phyloP scores from a whole-genome alignment of 768 basidiomycete species.

The Agaricus blazei region DNA sequence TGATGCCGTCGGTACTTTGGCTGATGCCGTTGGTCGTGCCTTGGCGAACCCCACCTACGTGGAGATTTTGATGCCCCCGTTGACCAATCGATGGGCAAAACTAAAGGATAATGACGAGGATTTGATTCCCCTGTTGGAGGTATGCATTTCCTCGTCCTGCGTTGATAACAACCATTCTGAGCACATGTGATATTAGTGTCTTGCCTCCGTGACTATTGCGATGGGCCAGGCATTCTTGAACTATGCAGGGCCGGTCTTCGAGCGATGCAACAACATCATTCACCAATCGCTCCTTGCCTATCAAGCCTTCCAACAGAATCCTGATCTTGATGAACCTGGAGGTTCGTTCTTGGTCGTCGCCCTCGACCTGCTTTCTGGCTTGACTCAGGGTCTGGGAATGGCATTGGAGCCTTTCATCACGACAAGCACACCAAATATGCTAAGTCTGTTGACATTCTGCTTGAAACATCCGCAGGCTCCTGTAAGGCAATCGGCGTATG shows the following conservation, averaged over 20 bases:
- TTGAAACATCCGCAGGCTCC: constrained; percentile 94
- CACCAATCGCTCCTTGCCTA: constrained; percentile 80
- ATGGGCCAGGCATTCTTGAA: constrained; percentile 86
- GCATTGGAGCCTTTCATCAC: constrained; percentile 70
- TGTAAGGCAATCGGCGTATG: constrained; percentile 94
- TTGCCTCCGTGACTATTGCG: constrained; percentile 96
- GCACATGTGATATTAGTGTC: constrained; percentile 55
- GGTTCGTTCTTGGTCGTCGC: constrained; percentile 97
- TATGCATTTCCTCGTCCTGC: constrained; percentile 27
- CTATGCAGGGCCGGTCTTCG: constrained; percentile 88
- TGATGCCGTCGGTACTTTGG: constrained; percentile 97
- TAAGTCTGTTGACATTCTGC: constrained; percentile 81
- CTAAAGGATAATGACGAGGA: constrained; percentile 89
- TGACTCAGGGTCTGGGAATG: constrained; percentile 89
- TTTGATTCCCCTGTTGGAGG: constrained; percentile 93
- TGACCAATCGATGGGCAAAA: constrained; percentile 87
- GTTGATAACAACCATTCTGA: constrained; percentile 1
- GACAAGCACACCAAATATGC: constrained; percentile 66
- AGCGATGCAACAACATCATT: constrained; percentile 85
- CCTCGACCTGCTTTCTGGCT: constrained; percentile 91
- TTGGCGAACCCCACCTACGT: constrained; percentile 84
- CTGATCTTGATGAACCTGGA: constrained; percentile 92
- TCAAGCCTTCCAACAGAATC: constrained; percentile 83
- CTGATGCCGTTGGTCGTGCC: constrained; percentile 90
- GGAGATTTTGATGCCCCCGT: constrained; percentile 94